These are phyloP conservation scores for Neckera pumila DNA, from an alignment of 225 moss, liverwort and hornwort genomes.

Conservation along the genomic window DNA sequence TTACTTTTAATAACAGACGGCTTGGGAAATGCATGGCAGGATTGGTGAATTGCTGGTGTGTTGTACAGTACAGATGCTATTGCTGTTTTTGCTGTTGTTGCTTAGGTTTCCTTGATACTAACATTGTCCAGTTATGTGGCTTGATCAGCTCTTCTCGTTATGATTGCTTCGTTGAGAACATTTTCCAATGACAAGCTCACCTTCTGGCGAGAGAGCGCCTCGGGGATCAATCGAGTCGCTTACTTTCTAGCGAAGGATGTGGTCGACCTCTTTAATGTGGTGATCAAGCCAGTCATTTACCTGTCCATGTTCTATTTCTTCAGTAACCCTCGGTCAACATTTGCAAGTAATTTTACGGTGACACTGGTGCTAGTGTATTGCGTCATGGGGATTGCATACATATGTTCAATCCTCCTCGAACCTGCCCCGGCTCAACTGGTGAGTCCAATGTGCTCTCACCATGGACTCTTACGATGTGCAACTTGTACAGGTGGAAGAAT, in stretches of 20 bases:
- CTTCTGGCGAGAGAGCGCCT: constrained; percentile 92
- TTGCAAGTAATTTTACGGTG: constrained; percentile 50
- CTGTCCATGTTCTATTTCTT: constrained; percentile 93
- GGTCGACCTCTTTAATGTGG: constrained; percentile 71
- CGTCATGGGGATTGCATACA: constrained; percentile 71
- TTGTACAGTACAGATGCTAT: neutral
- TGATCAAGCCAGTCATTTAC: constrained; percentile 80
- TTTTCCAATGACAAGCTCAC: constrained; percentile 73
- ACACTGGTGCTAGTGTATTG: constrained; percentile 76
- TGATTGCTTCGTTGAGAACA: constrained; percentile 87
- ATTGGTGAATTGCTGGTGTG: neutral
- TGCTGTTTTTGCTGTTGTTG: neutral
- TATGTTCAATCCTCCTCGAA: constrained; percentile 62
- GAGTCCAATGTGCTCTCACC: neutral
- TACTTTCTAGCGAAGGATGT: constrained; percentile 86
- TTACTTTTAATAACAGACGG: neutral
- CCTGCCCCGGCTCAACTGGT: constrained; percentile 89
- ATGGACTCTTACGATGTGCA: neutral
- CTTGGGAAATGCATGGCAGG: neutral
- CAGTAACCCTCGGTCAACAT: constrained; percentile 78
- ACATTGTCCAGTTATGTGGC: neutral
- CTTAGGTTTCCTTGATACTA: neutral
- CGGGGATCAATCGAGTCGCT: constrained; percentile 72
- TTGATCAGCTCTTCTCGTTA: constrained; percentile 66
- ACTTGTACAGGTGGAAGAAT: neutral